Conservation (phyloP, 164 flowering plant species). For the Kingdonia uniflora region DNA sequence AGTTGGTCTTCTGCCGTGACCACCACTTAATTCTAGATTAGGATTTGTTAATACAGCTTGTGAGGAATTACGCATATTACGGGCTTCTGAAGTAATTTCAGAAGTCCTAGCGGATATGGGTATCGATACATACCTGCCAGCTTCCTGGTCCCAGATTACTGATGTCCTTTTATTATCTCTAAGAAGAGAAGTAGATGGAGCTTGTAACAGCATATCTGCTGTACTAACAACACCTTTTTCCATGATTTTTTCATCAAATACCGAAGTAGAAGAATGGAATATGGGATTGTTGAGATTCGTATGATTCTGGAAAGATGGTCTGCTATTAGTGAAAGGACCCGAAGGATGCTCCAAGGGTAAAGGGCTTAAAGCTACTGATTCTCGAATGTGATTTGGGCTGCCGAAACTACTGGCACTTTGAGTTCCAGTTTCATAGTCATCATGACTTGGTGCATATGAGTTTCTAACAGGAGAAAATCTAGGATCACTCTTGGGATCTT, state of each 20-base stretch:
- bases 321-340: slow-evolving; percentile 12
- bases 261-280: slow-evolving; percentile 23
- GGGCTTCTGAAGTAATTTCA: slow-evolving; percentile 34
- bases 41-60: slow-evolving; percentile 23
- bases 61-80: slow-evolving; percentile 21
- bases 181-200: slow-evolving; percentile 41
- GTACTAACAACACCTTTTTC: slow-evolving; percentile 23
- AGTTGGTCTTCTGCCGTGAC: slow-evolving; percentile 22
- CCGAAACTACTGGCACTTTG: slow-evolving; percentile 85
- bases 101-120: slow-evolving; percentile 37
- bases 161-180: slow-evolving; percentile 75
- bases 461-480: slow-evolving; percentile 35
- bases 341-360: slow-evolving; percentile 49
- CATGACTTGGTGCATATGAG: slow-evolving; percentile 71
- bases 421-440: slow-evolving; percentile 75
- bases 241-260: slow-evolving; percentile 42
- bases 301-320: no score
- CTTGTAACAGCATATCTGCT: slow-evolving; percentile 37
- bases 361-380: slow-evolving; percentile 66
- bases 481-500: slow-evolving; percentile 39
- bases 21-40: slow-evolving; percentile 24
- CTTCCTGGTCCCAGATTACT: slow-evolving; percentile 96
- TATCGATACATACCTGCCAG: slow-evolving; percentile 80
- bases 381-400: slow-evolving; percentile 79
- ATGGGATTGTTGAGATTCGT: slow-evolving; percentile 19